Base-by-base conservation (phyloP, 371 early-diverging fungal species). In the Globomyces sp. region DNA sequence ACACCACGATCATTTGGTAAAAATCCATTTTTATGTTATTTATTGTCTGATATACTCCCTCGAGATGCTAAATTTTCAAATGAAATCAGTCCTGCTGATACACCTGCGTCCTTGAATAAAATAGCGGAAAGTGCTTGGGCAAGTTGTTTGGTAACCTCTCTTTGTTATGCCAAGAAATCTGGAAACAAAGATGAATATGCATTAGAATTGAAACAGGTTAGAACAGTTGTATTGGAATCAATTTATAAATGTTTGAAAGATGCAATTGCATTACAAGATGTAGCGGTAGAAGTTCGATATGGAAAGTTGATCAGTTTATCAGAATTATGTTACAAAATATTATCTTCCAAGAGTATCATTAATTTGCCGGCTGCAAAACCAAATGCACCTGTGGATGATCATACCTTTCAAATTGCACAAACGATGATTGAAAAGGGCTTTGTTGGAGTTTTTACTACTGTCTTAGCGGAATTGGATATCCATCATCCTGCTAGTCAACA, bases 391-490 rank as follows among this genome's bases (percentile, higher is more conserved):
- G 77, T 73, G 46, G 89, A 90, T 40, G 88, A 88, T 43, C 77
- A 76, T 3, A 81, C 81, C 43, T 68, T 83, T 68, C 79, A 77
- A 50, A 80, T 94, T 47, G 90, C 90, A 13, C 88, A 87, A 67
- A 80, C 90, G 63, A 91, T 97, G 90, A 72, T 98, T 11, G 98
- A 98, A 52, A 93, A 92, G 66, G 86, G 88, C 34, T 92, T 92
- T 70, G 92, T 95, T 0, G 84, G 80, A 45, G 75, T 89, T 0
- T 71, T 98, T 55, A 92, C 94, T 2, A 83, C 81, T 41, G 86
- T 90, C 4, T 74, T 95, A 13, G 86, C 87, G 60, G 92, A 93
- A 61, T 81, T 98, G 43, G 97, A 98, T 68, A 79, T 93, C 57
- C 89, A 92, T 70, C 92, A 95, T 71, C 95, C 98, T 5, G 80